Base-by-base conservation (phyloP, 352 stramenopile genomes). In the Phytopythium kandeliae region DNA sequence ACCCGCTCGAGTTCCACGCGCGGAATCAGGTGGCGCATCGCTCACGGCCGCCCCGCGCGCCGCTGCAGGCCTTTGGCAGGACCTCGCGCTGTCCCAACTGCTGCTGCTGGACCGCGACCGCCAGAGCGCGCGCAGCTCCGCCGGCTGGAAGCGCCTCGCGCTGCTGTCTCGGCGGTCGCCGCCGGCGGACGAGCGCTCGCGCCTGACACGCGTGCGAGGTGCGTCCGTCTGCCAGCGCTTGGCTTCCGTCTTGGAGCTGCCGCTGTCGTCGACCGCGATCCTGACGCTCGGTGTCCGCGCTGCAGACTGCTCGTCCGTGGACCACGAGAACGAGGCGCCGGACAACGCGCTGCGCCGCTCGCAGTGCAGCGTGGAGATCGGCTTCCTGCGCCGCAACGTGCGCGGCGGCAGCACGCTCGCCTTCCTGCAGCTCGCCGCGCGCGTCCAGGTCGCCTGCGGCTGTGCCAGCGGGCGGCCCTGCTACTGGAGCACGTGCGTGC, bases 401-500 rank as follows among this genome's bases (percentile, higher is more conserved):
- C 25, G 50, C 13, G 62, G 46, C 13, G 37, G 60, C 9, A 42
- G 82, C 33, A 57, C 69, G 3, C 40, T 52, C 17, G 64, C 68
- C 13, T 64, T 76, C 41, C 55, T 81, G 22, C 62, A 60, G 31
- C 66, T 84, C 7, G 65, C 63, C 16, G 69, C 77, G 41, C 57
- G 69, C 11, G 55, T 74, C 10, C 79, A 89, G 54, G 63, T 78
- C 17, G 61, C 88, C 22, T 92, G 82, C 47, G 78, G 82, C 44
- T 92, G 82, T 55, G 75, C 76, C 1, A 74, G 57, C 49, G 65
- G 80, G 40, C 57, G 58, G 7, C 56, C 79, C 28, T 92, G 81
- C 63, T 92, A 92, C 57, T 92, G 78, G 78, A 91, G 80, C 80
- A 87, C 62, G 80, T 91, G 66, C 37, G 58, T 61, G n/a, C n/a